Base-by-base conservation (phyloP, 1,139 yeast genomes). In the Candida sanyaensis region DNA sequence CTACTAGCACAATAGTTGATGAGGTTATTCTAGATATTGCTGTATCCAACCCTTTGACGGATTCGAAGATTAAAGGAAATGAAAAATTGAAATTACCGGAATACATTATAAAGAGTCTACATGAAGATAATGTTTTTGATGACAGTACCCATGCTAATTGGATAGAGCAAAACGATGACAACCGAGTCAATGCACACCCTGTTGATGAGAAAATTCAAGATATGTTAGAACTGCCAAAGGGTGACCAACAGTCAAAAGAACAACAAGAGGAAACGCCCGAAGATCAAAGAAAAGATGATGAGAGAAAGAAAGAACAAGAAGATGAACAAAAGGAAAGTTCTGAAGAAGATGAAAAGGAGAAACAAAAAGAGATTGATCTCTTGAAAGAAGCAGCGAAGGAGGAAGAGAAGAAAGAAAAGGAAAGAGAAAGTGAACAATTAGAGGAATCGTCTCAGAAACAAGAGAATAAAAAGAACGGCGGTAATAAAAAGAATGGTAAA, bases 11-110 rank as follows among this genome's bases (percentile, higher is more conserved):
- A n/a, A 24, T 49, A 37, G 50, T 51, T 7, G 53, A 56, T 41
- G 60, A 60, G 27, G 78, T 73, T 6, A 61, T 75, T 24, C 55
- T 71, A n/a, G 78, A 75, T 53, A 58, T 75, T 10, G 77, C 77
- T 3, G 60, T 75, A 5, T 56, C 59, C n/a, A 59, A 66, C 41
- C 63, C 65, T 2, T 43, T 45, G 2, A 43, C 44, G 1, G 78
- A 74, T 50, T 49, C 60, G 11, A 58, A 58, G 42, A 63, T 73
- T 29, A 53, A 59, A 39, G 77, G 76, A 2, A 74, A 75, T 52
- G 63, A 57, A 30, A 62, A 64, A 44, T 47, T 61, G 12, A 55
- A 54, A 37, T 52, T 69, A 7, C 80, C 80, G 0, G 43, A 45
- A 29, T 52, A 61, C 29, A 55, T 75, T 2, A 55, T 74, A 32